These are phyloP conservation scores for Colletotrichum sp. DNA, from an alignment of 2,329 filamentous ascomycete species.

Conservation along the genomic window DNA sequence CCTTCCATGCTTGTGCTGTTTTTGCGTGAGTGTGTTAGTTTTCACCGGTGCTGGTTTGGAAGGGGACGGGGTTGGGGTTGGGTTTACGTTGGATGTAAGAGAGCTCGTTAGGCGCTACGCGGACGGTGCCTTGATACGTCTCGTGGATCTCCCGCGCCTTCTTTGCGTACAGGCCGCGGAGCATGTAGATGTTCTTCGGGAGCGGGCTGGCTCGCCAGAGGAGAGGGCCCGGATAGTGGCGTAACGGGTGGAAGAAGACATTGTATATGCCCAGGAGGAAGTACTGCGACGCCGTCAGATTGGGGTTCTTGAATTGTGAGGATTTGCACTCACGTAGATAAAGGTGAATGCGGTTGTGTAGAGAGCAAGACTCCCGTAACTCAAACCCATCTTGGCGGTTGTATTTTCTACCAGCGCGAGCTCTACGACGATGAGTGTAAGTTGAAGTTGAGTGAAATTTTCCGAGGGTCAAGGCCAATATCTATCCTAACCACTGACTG, in stretches of 20 bases:
- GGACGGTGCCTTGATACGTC: constrained; percentile 37
- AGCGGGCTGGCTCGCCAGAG: constrained; percentile 8
- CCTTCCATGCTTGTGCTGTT: constrained; percentile 22
- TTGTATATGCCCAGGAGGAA: constrained; percentile 30
- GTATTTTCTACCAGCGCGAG: neutral
- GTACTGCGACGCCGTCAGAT: neutral
- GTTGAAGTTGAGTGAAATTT: neutral
- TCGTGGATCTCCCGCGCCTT: constrained; percentile 22
- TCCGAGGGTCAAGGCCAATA: neutral
- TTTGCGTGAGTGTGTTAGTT: neutral
- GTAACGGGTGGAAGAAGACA: constrained; percentile 37
- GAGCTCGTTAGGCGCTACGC: constrained; percentile 43
- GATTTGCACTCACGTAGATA: neutral
- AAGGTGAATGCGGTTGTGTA: neutral
- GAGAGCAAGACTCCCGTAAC: neutral
- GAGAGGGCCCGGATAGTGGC: constrained; percentile 33
- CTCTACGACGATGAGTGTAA: neutral
- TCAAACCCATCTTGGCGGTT: neutral
- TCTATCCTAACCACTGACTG: neutral
- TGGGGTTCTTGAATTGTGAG: neutral
- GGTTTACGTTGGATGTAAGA: constrained; percentile 32
- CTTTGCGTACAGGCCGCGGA: neutral
- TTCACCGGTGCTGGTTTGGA: neutral
- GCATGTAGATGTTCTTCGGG: constrained; percentile 2
- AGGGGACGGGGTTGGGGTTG: neutral